Evolutionary conservation across 2,329 filamentous ascomycete species (phyloP).

Genomic region (Exophiala calicioides): DNA sequence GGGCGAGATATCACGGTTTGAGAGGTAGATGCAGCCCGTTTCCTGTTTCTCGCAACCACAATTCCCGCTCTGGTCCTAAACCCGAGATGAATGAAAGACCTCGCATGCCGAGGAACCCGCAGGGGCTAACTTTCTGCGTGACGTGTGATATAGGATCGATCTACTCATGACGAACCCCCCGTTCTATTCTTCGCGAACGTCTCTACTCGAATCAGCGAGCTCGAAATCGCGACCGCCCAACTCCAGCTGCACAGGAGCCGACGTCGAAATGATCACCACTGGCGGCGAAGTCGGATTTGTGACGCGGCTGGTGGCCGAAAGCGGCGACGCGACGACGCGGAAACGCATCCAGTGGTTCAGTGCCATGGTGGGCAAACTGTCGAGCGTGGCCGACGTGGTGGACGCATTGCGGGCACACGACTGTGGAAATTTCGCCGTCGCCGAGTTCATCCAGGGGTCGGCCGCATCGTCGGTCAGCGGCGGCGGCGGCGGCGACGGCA

Average conservation of each 20-base stretch:
- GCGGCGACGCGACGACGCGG: slow-evolving; percentile 6
- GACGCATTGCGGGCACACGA: slow-evolving; percentile 56
- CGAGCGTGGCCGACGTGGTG: slow-evolving; percentile 62
- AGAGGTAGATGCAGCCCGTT: slow-evolving; percentile 32
- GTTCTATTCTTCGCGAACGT: slow-evolving; percentile 76
- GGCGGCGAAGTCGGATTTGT: slow-evolving; percentile 81
- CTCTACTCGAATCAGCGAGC: slow-evolving; percentile 66
- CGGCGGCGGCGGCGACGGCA: no score
- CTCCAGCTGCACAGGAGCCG: slow-evolving; percentile 71
- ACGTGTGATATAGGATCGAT: slow-evolving; percentile 55
- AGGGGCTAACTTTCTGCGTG: neutral
- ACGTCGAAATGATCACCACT: slow-evolving; percentile 79
- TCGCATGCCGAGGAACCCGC: no score
- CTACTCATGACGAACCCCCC: slow-evolving; percentile 95
- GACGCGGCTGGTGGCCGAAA: slow-evolving; percentile 66
- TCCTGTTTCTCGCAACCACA: no score
- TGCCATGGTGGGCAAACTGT: slow-evolving; percentile 81
- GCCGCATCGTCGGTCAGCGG: no score
- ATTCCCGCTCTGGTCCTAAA: no score
- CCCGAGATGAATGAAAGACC: no score
- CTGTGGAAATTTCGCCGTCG: slow-evolving; percentile 78
- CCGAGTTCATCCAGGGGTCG: slow-evolving; percentile 75
- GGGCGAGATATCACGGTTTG: slow-evolving; percentile 38
- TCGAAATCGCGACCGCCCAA: slow-evolving; percentile 68
- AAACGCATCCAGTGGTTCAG: slow-evolving; percentile 79